phyloP scores from a whole-genome alignment of 2,329 filamentous ascomycete genomes.

The Karstenula rhodostoma region DNA sequence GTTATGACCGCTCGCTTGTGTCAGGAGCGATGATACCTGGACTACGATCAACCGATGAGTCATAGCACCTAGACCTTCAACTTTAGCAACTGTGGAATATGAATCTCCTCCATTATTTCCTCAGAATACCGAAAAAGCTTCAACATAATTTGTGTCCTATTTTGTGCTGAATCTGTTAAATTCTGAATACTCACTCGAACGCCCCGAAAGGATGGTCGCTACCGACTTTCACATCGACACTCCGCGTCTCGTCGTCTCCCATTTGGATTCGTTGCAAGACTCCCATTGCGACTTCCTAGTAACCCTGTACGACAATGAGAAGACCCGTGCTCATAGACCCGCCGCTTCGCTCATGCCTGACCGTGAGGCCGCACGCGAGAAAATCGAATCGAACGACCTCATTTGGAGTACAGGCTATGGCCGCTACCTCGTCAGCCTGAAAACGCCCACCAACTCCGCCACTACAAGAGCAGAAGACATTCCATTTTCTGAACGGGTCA shows the following conservation, averaged over 20 bases:
- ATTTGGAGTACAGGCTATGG: slow-evolving; percentile 30
- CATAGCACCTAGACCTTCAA: background rate
- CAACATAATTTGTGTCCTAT: too few species aligned
- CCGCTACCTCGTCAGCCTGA: slow-evolving; percentile 32
- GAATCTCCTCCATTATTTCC: background rate
- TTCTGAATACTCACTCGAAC: background rate
- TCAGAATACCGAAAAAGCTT: background rate
- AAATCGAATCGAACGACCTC: slow-evolving; percentile 18
- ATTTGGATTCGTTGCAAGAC: slow-evolving; percentile 25
- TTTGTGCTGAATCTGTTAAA: too few species aligned
- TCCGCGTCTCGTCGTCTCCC: slow-evolving; percentile 33
- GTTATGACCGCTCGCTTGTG: background rate
- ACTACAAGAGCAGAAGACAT: background rate
- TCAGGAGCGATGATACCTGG: background rate
- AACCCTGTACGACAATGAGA: slow-evolving; percentile 32
- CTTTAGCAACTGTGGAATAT: background rate
- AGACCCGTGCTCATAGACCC: slow-evolving; percentile 18
- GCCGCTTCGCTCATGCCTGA: slow-evolving; percentile 24
- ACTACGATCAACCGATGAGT: slow-evolving; percentile 2
- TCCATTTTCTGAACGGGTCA: background rate
- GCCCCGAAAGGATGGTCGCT: slow-evolving; percentile 16
- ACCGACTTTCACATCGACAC: slow-evolving; percentile 33
- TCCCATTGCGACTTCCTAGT: slow-evolving; percentile 39
- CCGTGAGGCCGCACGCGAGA: slow-evolving; percentile 26
- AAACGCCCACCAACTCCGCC: slow-evolving; percentile 12